Conservation (phyloP, 306 rosid species). For the Lagenaria siceraria region DNA sequence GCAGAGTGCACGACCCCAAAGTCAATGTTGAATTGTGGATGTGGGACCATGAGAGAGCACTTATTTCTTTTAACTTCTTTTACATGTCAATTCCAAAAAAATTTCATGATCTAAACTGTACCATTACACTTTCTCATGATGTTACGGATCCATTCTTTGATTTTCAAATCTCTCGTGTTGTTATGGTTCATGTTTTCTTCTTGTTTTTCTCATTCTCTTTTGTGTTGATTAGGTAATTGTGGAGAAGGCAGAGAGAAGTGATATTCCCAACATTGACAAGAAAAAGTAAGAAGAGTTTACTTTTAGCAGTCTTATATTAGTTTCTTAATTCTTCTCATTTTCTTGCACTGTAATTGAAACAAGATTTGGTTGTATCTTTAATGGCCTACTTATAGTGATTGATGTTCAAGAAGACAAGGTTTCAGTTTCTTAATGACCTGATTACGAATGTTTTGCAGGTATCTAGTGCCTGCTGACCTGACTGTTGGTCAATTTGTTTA, state of each 20-base stretch:
- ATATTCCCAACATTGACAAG: slow-evolving; percentile 39
- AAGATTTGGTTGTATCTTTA: not conserved
- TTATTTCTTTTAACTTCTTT: not conserved
- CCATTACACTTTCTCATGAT: not conserved
- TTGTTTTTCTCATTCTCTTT: not conserved
- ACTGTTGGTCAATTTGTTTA: slow-evolving; percentile 40
- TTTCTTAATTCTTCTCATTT: not conserved
- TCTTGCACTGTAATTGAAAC: not conserved
- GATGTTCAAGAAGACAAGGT: not conserved
- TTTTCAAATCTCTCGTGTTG: not conserved
- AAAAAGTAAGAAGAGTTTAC: slow-evolving; percentile 26
- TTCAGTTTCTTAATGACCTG: not conserved
- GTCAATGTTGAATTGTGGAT: not conserved
- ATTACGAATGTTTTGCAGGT: slow-evolving; percentile 13
- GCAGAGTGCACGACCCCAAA: not conserved
- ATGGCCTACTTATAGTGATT: not conserved
- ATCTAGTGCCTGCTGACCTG: slow-evolving; percentile 38
- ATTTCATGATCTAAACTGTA: not conserved
- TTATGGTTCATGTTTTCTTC: not conserved
- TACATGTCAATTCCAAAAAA: not conserved
- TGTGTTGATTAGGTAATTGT: slow-evolving; percentile 10
- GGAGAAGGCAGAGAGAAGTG: slow-evolving; percentile 26
- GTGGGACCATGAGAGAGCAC: not conserved
- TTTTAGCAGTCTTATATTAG: not conserved
- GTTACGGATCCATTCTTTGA: not conserved